These are phyloP conservation scores for Metroxylon sagu DNA, from an alignment of 176 grass and related monocot species.

Conservation along the genomic window DNA sequence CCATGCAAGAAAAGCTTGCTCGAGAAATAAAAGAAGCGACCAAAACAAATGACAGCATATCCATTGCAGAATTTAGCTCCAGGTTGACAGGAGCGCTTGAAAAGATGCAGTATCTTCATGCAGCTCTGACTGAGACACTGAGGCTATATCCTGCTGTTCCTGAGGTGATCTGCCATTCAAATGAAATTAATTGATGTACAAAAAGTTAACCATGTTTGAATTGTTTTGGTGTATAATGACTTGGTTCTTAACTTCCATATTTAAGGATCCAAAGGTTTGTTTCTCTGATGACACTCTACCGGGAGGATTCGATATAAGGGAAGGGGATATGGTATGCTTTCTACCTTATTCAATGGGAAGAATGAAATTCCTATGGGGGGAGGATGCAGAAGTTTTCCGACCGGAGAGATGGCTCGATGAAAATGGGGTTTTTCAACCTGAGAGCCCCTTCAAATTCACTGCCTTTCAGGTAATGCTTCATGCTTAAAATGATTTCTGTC, in stretches of 20 bases:
- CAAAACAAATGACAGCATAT: constrained; percentile 7
- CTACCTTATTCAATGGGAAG: constrained; percentile 62
- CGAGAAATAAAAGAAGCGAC: constrained; percentile 34
- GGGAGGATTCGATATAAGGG: constrained; percentile 30
- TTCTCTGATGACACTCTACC: constrained; percentile 45
- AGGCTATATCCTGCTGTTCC: constrained; percentile 67
- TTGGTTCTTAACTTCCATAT: not conserved
- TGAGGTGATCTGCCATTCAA: constrained; percentile 28
- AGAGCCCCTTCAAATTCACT: constrained; percentile 57
- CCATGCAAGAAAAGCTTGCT: constrained; percentile 47
- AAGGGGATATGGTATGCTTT: constrained; percentile 43
- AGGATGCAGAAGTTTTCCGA: constrained; percentile 41
- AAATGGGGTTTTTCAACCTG: constrained; percentile 41
- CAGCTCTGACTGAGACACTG: constrained; percentile 44
- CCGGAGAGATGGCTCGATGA: constrained; percentile 50
- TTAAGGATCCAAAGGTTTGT: constrained; percentile 47
- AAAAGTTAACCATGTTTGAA: not conserved
- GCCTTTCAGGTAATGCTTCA: constrained; percentile 39
- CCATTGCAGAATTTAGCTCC: constrained; percentile 15
- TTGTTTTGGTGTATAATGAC: not conserved
- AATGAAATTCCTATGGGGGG: constrained; percentile 55
- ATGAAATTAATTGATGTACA: not conserved
- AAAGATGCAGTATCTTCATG: constrained; percentile 59
- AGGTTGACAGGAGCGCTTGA: constrained; percentile 32
- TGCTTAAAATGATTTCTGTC: too few species aligned